Percentiles rank a stretch among this genome's conserved stretches.
These are phyloP conservation scores for Salix brachista DNA, from an alignment of 345 rosid genomes.

Conservation along the genomic window DNA sequence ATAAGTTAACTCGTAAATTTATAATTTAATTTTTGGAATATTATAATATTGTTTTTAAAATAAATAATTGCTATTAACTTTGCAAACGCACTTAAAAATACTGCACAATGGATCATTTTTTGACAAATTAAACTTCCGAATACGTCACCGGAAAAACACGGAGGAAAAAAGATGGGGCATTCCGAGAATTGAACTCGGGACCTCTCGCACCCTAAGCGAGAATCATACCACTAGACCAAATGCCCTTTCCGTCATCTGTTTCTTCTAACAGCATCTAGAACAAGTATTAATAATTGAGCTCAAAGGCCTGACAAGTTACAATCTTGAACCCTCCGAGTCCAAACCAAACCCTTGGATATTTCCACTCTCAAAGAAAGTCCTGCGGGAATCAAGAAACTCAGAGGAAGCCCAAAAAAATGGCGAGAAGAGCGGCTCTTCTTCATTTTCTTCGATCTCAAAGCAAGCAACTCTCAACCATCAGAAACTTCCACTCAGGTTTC, in stretches of 20 bases:
- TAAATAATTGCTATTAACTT: too few relatives aligned
- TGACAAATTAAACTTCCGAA: too few relatives aligned
- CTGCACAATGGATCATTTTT: too few relatives aligned
- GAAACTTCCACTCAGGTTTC: conserved; percentile 44
- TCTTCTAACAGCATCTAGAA: accelerated
- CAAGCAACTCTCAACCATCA: conserved; percentile 37
- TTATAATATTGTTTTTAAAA: too few relatives aligned
- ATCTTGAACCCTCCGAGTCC: neutral
- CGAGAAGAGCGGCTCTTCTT: conserved; percentile 56
- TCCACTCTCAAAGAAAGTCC: neutral
- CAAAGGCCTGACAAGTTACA: neutral
- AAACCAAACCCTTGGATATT: neutral
- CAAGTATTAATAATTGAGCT: neutral
- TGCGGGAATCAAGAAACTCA: neutral
- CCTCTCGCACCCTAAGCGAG: conserved; percentile 94
- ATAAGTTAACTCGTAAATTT: too few relatives aligned
- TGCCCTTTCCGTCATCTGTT: conserved; percentile 19
- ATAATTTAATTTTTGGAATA: too few relatives aligned
- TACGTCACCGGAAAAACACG: too few relatives aligned
- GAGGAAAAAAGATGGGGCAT: conserved; percentile 27
- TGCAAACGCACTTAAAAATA: too few relatives aligned
- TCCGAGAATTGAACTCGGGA: conserved; percentile 84
- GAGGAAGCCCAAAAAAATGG: conserved; percentile 33
- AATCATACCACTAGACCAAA: conserved; percentile 95
- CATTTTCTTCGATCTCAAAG: conserved; percentile 61